A percentile compares a stretch with the other conserved stretches of the same genome.
Conservation (phyloP, 2,329 filamentous ascomycete genomes). For the Cladosporium sp. region DNA sequence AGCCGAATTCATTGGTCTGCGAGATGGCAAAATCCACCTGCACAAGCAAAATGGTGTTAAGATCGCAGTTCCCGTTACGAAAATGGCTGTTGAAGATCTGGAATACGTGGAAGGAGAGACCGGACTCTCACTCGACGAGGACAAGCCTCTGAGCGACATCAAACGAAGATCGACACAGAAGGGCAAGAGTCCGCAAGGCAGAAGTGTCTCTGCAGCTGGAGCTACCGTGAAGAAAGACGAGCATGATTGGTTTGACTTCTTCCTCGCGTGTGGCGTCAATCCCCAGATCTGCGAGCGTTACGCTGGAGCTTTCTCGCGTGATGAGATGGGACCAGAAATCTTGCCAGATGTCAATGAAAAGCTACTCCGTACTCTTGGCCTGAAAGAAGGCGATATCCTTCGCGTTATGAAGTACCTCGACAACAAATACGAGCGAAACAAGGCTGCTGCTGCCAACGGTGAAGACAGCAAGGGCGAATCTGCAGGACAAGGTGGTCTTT, state of each 20-base stretch:
- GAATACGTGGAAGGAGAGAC: slow-evolving; percentile 90
- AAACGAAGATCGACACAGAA: slow-evolving; percentile 53
- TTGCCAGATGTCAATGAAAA: slow-evolving; percentile 84
- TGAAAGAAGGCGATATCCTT: slow-evolving; percentile 94
- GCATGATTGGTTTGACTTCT: slow-evolving; percentile 99
- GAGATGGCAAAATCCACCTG: slow-evolving; percentile 94
- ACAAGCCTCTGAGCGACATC: slow-evolving; percentile 88
- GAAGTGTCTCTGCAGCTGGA: slow-evolving; percentile 49
- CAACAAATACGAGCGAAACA: slow-evolving; percentile 70
- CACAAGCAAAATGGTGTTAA: slow-evolving; percentile 98
- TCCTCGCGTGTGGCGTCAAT: slow-evolving; percentile 86
- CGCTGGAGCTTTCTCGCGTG: slow-evolving; percentile 80
- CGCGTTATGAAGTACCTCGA: slow-evolving; percentile 91
- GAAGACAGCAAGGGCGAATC: slow-evolving; percentile 37
- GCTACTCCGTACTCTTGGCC: slow-evolving; percentile 81
- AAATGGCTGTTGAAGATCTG: slow-evolving; percentile 94
- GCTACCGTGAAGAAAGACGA: slow-evolving; percentile 71
- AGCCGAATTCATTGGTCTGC: slow-evolving; percentile 90
- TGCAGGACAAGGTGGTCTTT: slow-evolving; percentile 65
- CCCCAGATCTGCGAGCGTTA: slow-evolving; percentile 94
- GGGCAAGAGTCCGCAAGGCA: slow-evolving; percentile 45
- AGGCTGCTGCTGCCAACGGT: slow-evolving; percentile 47
- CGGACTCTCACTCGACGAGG: slow-evolving; percentile 85
- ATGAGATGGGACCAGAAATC: slow-evolving; percentile 95
- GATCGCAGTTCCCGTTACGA: slow-evolving; percentile 90